phyloP scores from a whole-genome alignment of 768 basidiomycete genomes.

The Nevesoporus exiguus region DNA sequence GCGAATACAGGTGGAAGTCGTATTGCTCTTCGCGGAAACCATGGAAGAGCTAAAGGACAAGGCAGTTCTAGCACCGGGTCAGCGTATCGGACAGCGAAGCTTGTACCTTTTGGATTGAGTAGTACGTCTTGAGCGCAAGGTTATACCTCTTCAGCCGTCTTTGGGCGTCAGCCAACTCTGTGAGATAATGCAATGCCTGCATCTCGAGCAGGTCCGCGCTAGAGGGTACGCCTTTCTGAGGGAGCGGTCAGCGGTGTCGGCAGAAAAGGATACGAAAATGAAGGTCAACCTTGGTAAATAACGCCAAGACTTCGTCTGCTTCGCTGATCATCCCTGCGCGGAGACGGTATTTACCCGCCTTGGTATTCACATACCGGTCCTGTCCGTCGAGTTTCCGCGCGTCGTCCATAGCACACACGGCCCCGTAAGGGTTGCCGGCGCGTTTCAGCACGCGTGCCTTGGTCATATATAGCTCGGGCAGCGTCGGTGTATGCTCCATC shows the following conservation, averaged over 20 bases:
- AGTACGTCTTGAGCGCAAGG: conserved; percentile 83
- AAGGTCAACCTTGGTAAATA: conserved; percentile 84
- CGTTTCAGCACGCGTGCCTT: conserved; percentile 85
- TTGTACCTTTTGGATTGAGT: conserved; percentile 67
- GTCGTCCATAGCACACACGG: conserved; percentile 72
- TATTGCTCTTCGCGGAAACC: conserved; percentile 94
- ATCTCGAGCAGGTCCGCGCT: conserved; percentile 87
- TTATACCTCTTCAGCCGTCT: conserved; percentile 60
- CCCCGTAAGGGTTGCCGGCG: conserved; percentile 73
- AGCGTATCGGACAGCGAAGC: conserved; percentile 1
- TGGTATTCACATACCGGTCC: conserved; percentile 93
- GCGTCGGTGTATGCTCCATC: conserved; percentile 82
- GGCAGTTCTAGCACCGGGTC: conserved; percentile 3
- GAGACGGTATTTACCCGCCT: conserved; percentile 86
- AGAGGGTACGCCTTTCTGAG: conserved; percentile 83
- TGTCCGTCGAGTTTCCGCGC: conserved; percentile 87
- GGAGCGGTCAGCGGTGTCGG: conserved; percentile 6
- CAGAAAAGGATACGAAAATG: background rate
- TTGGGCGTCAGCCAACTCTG: conserved; percentile 77
- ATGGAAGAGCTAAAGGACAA: conserved; percentile 59
- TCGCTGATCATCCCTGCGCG: conserved; percentile 78
- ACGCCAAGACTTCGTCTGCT: conserved; percentile 67
- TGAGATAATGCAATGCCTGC: conserved; percentile 87
- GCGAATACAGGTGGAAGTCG: conserved; percentile 94
- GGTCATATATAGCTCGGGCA: conserved; percentile 85